Base-by-base conservation (phyloP, 192 early-diverging fungal genomes). In the Podila epicladia region DNA sequence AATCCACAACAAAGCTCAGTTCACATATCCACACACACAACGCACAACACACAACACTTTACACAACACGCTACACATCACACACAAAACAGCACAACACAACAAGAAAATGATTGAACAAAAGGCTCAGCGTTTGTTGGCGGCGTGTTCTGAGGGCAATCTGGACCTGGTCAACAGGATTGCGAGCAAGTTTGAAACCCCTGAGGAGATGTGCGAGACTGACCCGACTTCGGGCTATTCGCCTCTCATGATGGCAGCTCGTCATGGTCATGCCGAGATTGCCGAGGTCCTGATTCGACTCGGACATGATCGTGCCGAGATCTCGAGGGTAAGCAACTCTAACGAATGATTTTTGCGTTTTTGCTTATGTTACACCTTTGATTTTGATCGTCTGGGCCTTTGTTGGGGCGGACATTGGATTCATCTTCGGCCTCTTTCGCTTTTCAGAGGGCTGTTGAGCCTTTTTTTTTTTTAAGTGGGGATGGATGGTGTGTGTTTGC, bases 121-220 rank as follows among this genome's bases (percentile, higher is more conserved):
- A 68, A 79, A 79, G 61, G 63, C 58, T 45, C 69, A 72, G 26
- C 64, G 76, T 28, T 38, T 79, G 28, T 72, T 79, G 76, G 37
- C 70, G 13, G 76, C 76, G 9, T 79, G 76, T 31, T 41, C 60
- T 1, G 76, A 79, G 9, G 76, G 76, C 9, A 72, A 79, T 37
- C 65, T 79, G 29, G 76, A 79, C 26, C 61, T 79, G 26, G 76
- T 72, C 29, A 79, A 37, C 60, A 66, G 76, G 48, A 79, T 79
- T 32, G 76, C 76, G 1, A 72, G 70, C 17, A 79, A 79, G 49
- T 79, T 79, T 32, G 69, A 79, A n/a, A 67, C 58, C 19, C 41
- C 65, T 1, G 65, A 61, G 26, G 76, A 79, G 9, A 35, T 79
- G 11, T 79, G 76, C 53, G 70, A 79, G 37, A 38, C 61, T 19